Base-by-base conservation (phyloP, 139 green algal species). In the Haematococcus lacustris region DNA sequence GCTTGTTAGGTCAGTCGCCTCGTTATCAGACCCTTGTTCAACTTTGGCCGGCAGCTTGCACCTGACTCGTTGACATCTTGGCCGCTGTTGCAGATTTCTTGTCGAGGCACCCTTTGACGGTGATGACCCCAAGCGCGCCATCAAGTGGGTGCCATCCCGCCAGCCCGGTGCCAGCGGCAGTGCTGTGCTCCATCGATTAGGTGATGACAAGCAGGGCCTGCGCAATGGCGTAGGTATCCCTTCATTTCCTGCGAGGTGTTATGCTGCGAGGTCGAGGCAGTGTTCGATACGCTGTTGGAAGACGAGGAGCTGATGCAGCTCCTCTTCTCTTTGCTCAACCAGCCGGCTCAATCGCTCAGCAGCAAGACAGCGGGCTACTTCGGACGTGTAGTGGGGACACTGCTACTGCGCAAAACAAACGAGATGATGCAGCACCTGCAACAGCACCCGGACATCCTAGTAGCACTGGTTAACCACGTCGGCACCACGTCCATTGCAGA, bases 201-300 rank as follows among this genome's bases (percentile, higher is more conserved):
- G 47, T 21, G 47, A 57, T 21, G 21, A 13, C 47, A 57, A 13
- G 21, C 47, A 21, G 13, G 21, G 13, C 47, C 47, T 57, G 47
- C 13, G 21, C 47, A 40, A n/a, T 17, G 3, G 32, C 23, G 23
- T 84, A 91, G 82, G 79, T 97, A 97, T 81, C 89, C 94, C n/a
- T 98, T 96, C 76, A 88, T 92, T 0, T 87, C 94, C 1, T 98
- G 94, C 78, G 94, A 98, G 77, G 86, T 98, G 51, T 93, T 98
- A 51, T 97, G 90, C 80, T 98, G 94, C 76, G 94, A 98, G 72
- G 90, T 98, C 68, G 94, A 98, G 73, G 85, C 85, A 35, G 89
- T 98, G 7, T 94, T 96, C 73, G 92, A 88, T 68, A 94, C 91
- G 33, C 76, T 98, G 59, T 72, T 97, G 40, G 89, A 91, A 37